Percentiles rank a stretch among this genome's conserved stretches.
phyloP scores from a whole-genome alignment of 202 grass and related monocot genomes.

The Musa balbisiana region DNA sequence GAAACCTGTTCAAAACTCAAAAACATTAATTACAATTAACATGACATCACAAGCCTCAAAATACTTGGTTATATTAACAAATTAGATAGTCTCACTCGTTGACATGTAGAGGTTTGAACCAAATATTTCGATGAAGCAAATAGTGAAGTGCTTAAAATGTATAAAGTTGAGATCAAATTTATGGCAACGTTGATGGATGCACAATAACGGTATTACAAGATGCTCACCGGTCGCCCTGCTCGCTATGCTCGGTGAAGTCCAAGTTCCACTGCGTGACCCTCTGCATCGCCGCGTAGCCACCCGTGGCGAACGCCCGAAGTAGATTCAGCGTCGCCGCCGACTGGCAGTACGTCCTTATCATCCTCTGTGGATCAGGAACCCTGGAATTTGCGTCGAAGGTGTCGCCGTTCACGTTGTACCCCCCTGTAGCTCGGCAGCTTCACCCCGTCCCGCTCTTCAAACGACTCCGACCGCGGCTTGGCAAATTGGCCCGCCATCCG shows the following conservation, averaged over 20 bases:
- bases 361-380: slow-evolving; percentile 65
- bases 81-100: too few relatives aligned
- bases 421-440: slow-evolving; percentile 93
- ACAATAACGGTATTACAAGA: too few relatives aligned
- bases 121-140: too few relatives aligned
- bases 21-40: background rate
- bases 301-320: slow-evolving; percentile 79
- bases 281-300: slow-evolving; percentile 90
- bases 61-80: too few relatives aligned
- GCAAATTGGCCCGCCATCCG: slow-evolving; percentile 98
- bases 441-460: slow-evolving; percentile 75
- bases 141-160: too few relatives aligned
- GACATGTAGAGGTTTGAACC: too few relatives aligned
- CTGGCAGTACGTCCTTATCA: slow-evolving; percentile 84
- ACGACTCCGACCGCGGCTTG: slow-evolving; percentile 60
- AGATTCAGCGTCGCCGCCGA: slow-evolving; percentile 83
- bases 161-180: too few relatives aligned
- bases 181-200: too few relatives aligned
- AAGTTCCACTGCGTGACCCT: slow-evolving; percentile 87
- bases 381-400: slow-evolving; percentile 64
- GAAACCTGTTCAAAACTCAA: background rate
- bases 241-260: slow-evolving; percentile 82
- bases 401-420: slow-evolving; percentile 91
- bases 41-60: too few relatives aligned
- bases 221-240: slow-evolving; percentile 83